Conservation (phyloP, 139 green algal genomes). For the Penium margaritaceum region DNA sequence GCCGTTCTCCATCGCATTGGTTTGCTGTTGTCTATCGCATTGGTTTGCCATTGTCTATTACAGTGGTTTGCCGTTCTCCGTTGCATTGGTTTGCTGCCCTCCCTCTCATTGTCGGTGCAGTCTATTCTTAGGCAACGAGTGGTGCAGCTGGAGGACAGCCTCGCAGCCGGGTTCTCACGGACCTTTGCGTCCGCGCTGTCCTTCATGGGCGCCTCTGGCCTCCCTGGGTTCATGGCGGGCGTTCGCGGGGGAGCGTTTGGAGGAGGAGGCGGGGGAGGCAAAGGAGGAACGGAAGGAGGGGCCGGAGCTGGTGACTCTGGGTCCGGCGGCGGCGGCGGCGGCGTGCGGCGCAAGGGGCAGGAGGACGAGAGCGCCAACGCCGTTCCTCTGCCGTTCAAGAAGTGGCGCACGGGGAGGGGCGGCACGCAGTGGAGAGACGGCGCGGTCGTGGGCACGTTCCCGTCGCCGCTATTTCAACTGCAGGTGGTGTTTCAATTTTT, state of each 20-base stretch:
- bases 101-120: background rate
- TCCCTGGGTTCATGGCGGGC: no score
- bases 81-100: no score
- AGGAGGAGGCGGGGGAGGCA: no score
- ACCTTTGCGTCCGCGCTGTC: background rate
- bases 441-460: background rate
- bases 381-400: slow-evolving; percentile 2
- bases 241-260: no score
- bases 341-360: background rate
- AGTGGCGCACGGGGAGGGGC: slow-evolving; percentile 1
- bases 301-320: no score
- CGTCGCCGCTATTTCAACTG: background rate
- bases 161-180: background rate
- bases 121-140: background rate
- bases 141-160: background rate
- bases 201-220: slow-evolving; percentile 13
- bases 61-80: no score
- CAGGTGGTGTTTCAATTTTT: no score
- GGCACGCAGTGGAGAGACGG: slow-evolving; percentile 2
- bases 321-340: no score
- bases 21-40: no score
- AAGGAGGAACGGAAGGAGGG: no score
- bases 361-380: slow-evolving; percentile 1
- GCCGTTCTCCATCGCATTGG: no score
- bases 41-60: no score